Evolutionary conservation across 148 eudicot species (phyloP), one percentile per base, ranked within the genome.

Genomic region (Cornus suecica): DNA sequence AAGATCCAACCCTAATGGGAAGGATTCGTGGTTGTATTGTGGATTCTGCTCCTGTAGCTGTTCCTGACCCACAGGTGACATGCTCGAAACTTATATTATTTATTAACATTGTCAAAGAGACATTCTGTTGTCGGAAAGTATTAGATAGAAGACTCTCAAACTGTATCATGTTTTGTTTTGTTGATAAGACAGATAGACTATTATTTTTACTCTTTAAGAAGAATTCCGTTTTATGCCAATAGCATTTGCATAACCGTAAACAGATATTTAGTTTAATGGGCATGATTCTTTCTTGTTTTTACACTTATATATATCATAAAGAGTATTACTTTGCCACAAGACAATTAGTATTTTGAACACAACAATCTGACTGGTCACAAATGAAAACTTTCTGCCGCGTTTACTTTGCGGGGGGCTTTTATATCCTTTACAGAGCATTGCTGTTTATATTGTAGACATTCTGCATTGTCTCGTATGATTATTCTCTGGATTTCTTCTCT

Each of bases 11-110:
- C 66, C 69, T 90, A 52, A 70, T 83, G 58, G 87, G 85, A 29
- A 88, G 84, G 76, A 91, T 96, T 65, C 91, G 81, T 82, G 99
- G 99, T 10, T 96, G 98, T 78, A 79, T 96, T 48, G 97, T 96
- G 65, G 99, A 96, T 83, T 96, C 99, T 63, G 99, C 99, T 71
- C 99, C 98, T 28, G 98, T 87, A 66, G 98, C 97, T 45, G 80
- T 88, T 60, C 88, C 99, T 63, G 97, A 96, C 81, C 94, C 99
- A 70, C 99, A 93, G 97, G 99, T 96, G 74, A 69, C 31, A 16
- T 63, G 52, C 37, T 51, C 30, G 9, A 42, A 63, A 52, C 58
- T 52, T 14, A 16, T 2, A 51, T 4, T 52, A 14, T 52, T 58
- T 58, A 10, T 58, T n/a, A 10, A 4, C 62, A 22, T 58, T 5